Evolutionary conservation across 129 eudicot species (phyloP).

Genomic region (Lactuca sativa): DNA sequence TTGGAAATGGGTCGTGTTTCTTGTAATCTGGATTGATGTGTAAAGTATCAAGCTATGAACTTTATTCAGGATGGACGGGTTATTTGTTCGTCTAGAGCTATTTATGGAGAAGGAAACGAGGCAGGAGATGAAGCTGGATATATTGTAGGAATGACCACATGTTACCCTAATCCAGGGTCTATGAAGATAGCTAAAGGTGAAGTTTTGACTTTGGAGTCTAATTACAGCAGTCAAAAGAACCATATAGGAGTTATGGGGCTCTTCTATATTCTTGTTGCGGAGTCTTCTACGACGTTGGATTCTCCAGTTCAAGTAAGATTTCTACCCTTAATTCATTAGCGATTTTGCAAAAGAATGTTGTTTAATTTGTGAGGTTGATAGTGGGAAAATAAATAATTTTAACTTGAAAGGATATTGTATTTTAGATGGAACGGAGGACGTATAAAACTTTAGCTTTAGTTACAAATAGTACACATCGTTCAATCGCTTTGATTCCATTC

Average conservation of each 20-base stretch:
- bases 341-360: background rate
- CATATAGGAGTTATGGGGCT: slow-evolving; percentile 89
- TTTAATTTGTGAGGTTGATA: background rate
- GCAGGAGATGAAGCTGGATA: slow-evolving; percentile 80
- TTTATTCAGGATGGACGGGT: slow-evolving; percentile 55
- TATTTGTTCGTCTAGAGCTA: slow-evolving; percentile 65
- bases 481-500: too few species aligned
- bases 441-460: too few species aligned
- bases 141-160: slow-evolving; percentile 83
- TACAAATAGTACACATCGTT: too few species aligned
- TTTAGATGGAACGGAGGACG: background rate
- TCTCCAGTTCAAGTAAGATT: slow-evolving; percentile 44
- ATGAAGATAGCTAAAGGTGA: slow-evolving; percentile 54
- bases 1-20: background rate
- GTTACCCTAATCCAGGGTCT: slow-evolving; percentile 78
- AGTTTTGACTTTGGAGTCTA: slow-evolving; percentile 54
- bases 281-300: slow-evolving; percentile 27
- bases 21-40: background rate
- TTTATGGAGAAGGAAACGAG: slow-evolving; percentile 59
- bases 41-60: background rate
- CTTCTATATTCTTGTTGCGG: slow-evolving; percentile 65
- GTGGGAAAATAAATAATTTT: background rate
- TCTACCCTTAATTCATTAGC: background rate
- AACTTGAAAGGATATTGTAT: background rate
- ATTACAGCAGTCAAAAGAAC: slow-evolving; percentile 48